These are phyloP conservation scores for Amanita inopinata DNA, from an alignment of 768 basidiomycete genomes.

Conservation along the genomic window DNA sequence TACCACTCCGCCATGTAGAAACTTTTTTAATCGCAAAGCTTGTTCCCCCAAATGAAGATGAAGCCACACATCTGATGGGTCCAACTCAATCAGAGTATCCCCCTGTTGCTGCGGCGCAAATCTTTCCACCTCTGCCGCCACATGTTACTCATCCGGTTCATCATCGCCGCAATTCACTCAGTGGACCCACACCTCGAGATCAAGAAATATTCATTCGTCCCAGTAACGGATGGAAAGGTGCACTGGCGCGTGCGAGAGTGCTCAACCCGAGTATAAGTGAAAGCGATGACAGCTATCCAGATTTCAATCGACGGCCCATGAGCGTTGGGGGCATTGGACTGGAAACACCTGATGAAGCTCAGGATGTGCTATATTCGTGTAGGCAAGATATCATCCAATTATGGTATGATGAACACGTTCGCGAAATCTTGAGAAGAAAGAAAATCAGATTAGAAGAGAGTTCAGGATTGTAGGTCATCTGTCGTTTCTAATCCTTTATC, in stretches of 20 bases:
- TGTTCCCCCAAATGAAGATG: slow-evolving; percentile 58
- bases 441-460: slow-evolving; percentile 62
- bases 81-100: slow-evolving; percentile 9
- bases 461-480: slow-evolving; percentile 58
- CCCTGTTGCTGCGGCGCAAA: neutral
- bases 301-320: slow-evolving; percentile 23
- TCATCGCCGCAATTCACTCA: slow-evolving; percentile 1
- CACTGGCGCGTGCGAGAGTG: slow-evolving; percentile 36
- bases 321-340: slow-evolving; percentile 37
- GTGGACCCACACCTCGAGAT: slow-evolving; percentile 16
- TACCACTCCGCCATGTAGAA: slow-evolving; percentile 63
- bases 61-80: slow-evolving; percentile 31
- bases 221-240: slow-evolving; percentile 57
- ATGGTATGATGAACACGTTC: slow-evolving; percentile 57
- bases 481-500: slow-evolving; percentile 8
- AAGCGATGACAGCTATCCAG: slow-evolving; percentile 13
- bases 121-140: neutral
- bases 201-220: slow-evolving; percentile 58
- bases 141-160: slow-evolving; percentile 10
- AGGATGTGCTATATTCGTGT: slow-evolving; percentile 49
- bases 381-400: slow-evolving; percentile 54
- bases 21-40: slow-evolving; percentile 59
- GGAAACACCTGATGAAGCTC: slow-evolving; percentile 47
- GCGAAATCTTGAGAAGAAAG: slow-evolving; percentile 40
- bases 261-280: slow-evolving; percentile 19